Evolutionary conservation across 257 asterid species (phyloP), one percentile per base, ranked within the genome.

Genomic region (Nicotiana benthamiana): DNA sequence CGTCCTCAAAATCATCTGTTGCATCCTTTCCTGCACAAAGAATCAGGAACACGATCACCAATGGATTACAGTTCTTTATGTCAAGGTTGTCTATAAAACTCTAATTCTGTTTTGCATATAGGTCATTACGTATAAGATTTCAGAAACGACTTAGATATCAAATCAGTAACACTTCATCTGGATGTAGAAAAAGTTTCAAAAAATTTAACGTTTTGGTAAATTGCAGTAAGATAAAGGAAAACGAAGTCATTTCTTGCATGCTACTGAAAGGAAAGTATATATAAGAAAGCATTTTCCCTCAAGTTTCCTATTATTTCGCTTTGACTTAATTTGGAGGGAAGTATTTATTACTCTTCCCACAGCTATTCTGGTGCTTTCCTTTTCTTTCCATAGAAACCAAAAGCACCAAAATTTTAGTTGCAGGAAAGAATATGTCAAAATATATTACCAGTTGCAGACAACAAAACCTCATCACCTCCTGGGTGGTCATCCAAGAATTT

Each of bases 401-500:
- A 53, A 20, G n/a, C 56, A 36, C n/a, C 27, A 68, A 68, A 20
- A 16, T 68, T 20, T 53, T 20, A 68, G 30, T 70, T 48, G 79
- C 53, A 80, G 77, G 61, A 48, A 54, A 1, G 67, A 34, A 27
- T 9, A 12, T 53, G 16, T 36, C 80, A 61, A 54, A 53, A 48
- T n/a, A 43, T 60, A 57, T 51, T 83, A 93, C 97, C 97, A 36
- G 97, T 90, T 80, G 97, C 89, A 75, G 95, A 88, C 87, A 92
- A 62, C 90, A 94, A 81, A 72, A 94, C 97, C 76, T 93, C 98
- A 53, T 94, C 98, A 15, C 98, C 98, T 53, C 98, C 98, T 1
- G 98, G 98, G 87, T 94, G 98, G 84, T 94, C 97, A 52, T 93
- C 97, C 92, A 94, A 79, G 90, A 91, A 94, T 75, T 88, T 93